These are phyloP conservation scores for Leonotis leonurus DNA, from an alignment of 257 asterid genomes.

Conservation along the genomic window DNA sequence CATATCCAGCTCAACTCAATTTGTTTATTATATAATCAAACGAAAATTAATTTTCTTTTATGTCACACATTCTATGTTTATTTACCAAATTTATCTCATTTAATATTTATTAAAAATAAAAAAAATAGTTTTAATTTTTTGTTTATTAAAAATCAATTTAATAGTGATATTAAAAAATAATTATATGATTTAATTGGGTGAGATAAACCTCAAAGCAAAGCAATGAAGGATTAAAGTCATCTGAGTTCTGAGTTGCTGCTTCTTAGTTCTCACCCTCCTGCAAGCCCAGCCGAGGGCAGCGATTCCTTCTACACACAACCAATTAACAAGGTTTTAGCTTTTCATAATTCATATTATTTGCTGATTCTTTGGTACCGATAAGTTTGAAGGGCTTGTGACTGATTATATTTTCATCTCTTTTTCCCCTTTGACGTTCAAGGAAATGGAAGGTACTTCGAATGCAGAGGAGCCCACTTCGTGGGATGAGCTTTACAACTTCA, in stretches of 20 bases:
- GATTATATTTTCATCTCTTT: neutral
- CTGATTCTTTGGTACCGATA: neutral
- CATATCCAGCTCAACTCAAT: no score
- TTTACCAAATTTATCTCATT: no score
- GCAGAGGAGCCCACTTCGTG: conserved; percentile 71
- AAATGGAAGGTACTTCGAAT: conserved; percentile 54
- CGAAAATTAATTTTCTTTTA: no score
- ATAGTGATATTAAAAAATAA: no score
- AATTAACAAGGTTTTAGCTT: neutral
- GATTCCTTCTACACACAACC: neutral
- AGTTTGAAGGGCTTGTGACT: neutral
- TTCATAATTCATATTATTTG: neutral
- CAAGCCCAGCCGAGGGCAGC: neutral
- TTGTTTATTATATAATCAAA: no score
- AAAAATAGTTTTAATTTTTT: no score
- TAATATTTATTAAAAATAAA: no score
- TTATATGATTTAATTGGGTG: no score
- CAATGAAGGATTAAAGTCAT: no score
- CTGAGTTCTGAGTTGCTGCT: neutral
- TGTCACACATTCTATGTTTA: no score
- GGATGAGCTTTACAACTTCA: conserved; percentile 83
- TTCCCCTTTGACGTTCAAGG: neutral
- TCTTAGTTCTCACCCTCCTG: neutral
- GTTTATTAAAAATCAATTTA: no score
- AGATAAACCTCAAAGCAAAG: no score